Evolutionary conservation across 225 moss, liverwort and hornwort species (phyloP), one percentile per base, ranked within the genome.

Genomic region (Marchantia polymorpha): DNA sequence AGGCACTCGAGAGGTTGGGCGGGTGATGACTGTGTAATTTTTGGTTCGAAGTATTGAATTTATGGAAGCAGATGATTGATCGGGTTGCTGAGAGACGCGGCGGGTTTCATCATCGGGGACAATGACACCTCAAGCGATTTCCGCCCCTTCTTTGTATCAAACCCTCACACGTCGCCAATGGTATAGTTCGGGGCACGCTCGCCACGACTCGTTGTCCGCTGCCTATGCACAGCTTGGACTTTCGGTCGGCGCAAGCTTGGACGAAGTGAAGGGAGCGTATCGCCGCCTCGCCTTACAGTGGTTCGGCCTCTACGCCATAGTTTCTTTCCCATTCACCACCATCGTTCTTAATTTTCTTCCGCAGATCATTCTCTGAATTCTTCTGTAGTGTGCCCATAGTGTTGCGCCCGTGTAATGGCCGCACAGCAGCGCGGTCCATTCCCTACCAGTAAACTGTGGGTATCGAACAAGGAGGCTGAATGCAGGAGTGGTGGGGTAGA

Each of bases 191-290:
- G 53, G 78, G 29, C 71, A 51, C 49, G 69, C 72, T 25, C 52
- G 63, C n/a, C 80, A 13, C 20, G 87, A 88, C 20, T 81, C 87
- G 4, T 77, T 84, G 26, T 80, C 87, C 67, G 61, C 92, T 77
- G 96, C 94, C 0, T 96, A 93, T 75, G 90, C 89, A 8, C 90
- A 82, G 80, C 91, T 96, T 20, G 87, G 90, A 77, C 89, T 96
- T 72, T 89, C 92, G 47, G 81, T 84, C 27, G 90, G 90, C 66
- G 94, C 91, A 15, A 93, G 79, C 78, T 72, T 94, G 83, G 96
- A 91, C 19, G 85, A 86, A 73, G 96, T 96, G 74, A 96, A 96
- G 78, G 94, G 90, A 78, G 94, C 96, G 68, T 96, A 96, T 76
- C 94, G 96, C 54, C 89, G 88, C 50, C 94, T 93, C 53, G 96